A percentile compares a stretch with the other conserved stretches of the same genome.
Conservation (phyloP, 2,329 filamentous ascomycete species). For the Diaporthe sp. region DNA sequence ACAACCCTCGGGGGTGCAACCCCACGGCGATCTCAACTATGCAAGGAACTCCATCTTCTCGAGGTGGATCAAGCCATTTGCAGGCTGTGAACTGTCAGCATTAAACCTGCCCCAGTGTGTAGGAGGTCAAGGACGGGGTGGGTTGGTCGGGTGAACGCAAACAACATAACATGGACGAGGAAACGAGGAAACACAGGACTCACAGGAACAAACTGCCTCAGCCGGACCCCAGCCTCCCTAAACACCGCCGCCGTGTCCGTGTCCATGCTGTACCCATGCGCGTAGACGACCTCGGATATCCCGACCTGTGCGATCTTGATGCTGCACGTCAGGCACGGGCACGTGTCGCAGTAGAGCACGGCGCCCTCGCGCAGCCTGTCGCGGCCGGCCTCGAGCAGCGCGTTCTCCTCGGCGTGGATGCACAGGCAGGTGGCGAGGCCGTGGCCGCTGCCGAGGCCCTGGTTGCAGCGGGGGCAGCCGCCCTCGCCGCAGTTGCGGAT, state of each 20-base stretch:
- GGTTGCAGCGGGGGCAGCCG: conserved; percentile 90
- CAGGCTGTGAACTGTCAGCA: conserved; percentile 61
- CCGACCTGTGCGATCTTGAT: conserved; percentile 99
- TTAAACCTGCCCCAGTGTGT: neutral
- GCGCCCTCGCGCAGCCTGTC: conserved; percentile 88
- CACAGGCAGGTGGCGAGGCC: conserved; percentile 91
- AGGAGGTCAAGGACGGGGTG: neutral
- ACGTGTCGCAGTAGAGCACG: conserved; percentile 94
- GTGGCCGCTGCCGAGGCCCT: conserved; percentile 76
- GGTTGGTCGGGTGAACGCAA: neutral
- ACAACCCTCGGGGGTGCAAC: neutral
- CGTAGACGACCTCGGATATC: conserved; percentile 95
- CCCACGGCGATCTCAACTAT: conserved; percentile 14
- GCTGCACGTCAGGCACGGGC: conserved; percentile 96
- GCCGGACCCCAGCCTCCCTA: conserved; percentile 82
- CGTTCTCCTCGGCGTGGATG: conserved; percentile 98
- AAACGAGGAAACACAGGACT: conserved; percentile 52
- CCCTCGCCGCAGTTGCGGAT: conserved; percentile 93
- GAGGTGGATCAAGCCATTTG: conserved; percentile 75
- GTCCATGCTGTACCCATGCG: conserved; percentile 95
- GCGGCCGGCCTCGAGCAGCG: conserved; percentile 91
- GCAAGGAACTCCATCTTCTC: conserved; percentile 62
- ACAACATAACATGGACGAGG: conserved; percentile 9
- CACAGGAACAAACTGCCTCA: conserved; percentile 91
- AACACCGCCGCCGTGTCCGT: conserved; percentile 86